A percentile compares a stretch with the other conserved stretches of the same genome.
Conservation (phyloP, 768 basidiomycete genomes). For the Suillus alpinus region DNA sequence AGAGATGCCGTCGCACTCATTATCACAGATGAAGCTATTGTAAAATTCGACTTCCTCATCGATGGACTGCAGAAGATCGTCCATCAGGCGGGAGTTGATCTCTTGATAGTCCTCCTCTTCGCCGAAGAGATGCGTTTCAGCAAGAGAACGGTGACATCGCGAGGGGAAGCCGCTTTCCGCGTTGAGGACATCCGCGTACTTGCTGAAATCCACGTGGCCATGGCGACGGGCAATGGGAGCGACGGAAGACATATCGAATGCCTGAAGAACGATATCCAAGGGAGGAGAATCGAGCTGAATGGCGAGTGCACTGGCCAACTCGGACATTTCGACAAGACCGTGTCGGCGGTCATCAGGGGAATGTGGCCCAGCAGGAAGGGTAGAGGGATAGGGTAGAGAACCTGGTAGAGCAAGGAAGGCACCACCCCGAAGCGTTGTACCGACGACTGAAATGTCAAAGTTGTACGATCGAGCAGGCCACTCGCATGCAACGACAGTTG, state of each 20-base stretch:
- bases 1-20: not conserved
- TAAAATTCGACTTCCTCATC: not conserved
- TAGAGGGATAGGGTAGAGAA: not conserved
- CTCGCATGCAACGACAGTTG: not conserved
- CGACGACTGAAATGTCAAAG: not conserved
- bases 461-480: not conserved
- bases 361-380: not conserved
- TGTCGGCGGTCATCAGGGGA: not conserved
- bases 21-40: not conserved
- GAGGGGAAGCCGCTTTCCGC: not conserved
- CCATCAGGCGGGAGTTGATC: not conserved
- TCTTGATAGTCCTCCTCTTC: not conserved
- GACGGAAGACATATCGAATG: not conserved
- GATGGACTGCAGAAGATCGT: not conserved
- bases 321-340: not conserved
- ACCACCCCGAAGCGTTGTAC: not conserved
- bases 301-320: not conserved
- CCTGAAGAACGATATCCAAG: not conserved
- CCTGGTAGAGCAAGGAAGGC: not conserved
- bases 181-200: not conserved
- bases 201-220: not conserved
- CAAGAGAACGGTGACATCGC: not conserved
- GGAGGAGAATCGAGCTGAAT: not conserved
- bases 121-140: not conserved
- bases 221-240: not conserved